Percentiles rank a stretch among this genome's conserved stretches.
These are phyloP conservation scores for Tranzscheliella williamsii DNA, from an alignment of 1,284 basidiomycete genomes.

Conservation along the genomic window DNA sequence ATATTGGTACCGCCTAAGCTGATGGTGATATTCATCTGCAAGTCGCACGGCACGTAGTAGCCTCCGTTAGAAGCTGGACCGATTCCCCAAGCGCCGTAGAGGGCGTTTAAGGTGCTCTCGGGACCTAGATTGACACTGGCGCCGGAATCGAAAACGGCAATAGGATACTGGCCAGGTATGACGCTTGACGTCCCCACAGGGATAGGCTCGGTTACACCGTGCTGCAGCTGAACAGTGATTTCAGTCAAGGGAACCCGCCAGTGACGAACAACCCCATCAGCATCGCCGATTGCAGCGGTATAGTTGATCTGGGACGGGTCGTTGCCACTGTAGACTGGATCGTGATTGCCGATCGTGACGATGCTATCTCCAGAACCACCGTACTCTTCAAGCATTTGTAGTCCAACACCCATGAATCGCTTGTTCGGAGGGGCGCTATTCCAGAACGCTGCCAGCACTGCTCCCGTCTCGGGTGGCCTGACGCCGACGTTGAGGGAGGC, in stretches of 20 bases:
- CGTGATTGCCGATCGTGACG: slow-evolving; percentile 44
- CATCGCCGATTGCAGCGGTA: slow-evolving; percentile 30
- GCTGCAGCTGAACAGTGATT: slow-evolving; percentile 29
- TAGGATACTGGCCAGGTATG: slow-evolving; percentile 23
- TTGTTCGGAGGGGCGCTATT: slow-evolving; percentile 18
- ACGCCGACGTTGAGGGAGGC: slow-evolving; percentile 20
- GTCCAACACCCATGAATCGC: slow-evolving; percentile 45
- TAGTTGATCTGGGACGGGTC: slow-evolving; percentile 18
- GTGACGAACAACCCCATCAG: slow-evolving; percentile 39
- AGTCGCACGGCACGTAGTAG: slow-evolving; percentile 50
- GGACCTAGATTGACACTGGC: slow-evolving; percentile 46
- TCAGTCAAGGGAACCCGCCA: slow-evolving; percentile 42
- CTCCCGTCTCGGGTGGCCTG: slow-evolving; percentile 31
- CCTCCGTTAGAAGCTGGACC: slow-evolving; percentile 44
- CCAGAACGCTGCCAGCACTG: slow-evolving; percentile 49
- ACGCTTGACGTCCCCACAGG: slow-evolving; percentile 29
- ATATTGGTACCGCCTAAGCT: slow-evolving; percentile 32
- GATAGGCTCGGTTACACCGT: slow-evolving; percentile 21
- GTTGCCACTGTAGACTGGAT: slow-evolving; percentile 37
- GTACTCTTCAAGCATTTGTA: slow-evolving; percentile 50
- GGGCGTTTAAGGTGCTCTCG: slow-evolving; percentile 36
- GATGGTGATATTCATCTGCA: slow-evolving; percentile 47
- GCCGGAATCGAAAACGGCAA: slow-evolving; percentile 44
- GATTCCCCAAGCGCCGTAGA: slow-evolving; percentile 53
- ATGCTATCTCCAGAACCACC: slow-evolving; percentile 49